A percentile compares a stretch with the other conserved stretches of the same genome.
phyloP scores from a whole-genome alignment of 2,329 filamentous ascomycete species.

The Apiospora malaysiana region DNA sequence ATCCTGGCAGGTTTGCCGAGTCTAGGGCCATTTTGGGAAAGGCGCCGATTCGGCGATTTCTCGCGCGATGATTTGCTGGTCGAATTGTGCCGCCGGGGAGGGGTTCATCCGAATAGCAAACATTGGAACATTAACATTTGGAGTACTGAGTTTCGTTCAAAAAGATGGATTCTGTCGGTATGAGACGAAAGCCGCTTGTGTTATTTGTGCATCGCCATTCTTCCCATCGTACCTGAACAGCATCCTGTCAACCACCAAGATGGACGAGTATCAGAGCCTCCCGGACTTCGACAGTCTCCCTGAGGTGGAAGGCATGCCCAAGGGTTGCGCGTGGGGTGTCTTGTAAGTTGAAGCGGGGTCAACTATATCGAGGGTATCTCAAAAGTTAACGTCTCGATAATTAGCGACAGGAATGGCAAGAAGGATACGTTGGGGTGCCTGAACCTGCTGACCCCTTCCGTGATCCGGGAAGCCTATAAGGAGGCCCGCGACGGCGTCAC shows the following conservation, averaged over 20 bases:
- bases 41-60: not conserved
- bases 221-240: not conserved
- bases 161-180: not conserved
- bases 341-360: constrained; percentile 20
- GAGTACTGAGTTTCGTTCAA: not conserved
- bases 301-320: constrained; percentile 20
- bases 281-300: constrained; percentile 26
- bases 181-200: not conserved
- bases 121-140: no score
- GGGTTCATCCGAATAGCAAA: not conserved
- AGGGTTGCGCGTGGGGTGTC: constrained; percentile 25
- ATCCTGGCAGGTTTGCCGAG: not conserved
- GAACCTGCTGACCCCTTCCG: constrained; percentile 24
- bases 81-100: not conserved
- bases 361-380: no score
- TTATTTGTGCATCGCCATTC: not conserved
- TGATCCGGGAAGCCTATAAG: constrained; percentile 22
- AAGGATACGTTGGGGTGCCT: constrained; percentile 26
- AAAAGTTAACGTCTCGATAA: not conserved
- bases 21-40: not conserved
- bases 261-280: constrained; percentile 18
- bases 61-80: not conserved
- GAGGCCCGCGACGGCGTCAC: constrained; percentile 25
- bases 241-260: not conserved
- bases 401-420: constrained; percentile 23